Evolutionary conservation across 164 flowering plant genomes (phyloP).

Genomic region (Magnolia officinalis): DNA sequence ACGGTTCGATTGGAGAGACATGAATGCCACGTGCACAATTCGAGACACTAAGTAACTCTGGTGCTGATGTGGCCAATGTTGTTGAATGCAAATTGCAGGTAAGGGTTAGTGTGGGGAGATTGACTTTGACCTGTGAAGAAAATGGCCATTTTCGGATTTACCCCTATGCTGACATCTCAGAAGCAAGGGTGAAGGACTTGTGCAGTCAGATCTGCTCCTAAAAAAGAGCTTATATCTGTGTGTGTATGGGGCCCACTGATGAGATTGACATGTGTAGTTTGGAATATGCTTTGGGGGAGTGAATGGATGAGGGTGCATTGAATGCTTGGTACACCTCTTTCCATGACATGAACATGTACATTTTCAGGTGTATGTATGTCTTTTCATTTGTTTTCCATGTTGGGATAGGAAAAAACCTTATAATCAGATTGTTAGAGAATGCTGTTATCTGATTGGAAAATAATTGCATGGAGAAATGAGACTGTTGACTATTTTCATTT

Average conservation of each 20-base stretch:
- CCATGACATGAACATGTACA: too few relatives aligned
- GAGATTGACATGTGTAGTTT: neutral
- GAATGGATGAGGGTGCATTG: too few relatives aligned
- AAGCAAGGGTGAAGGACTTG: conserved; percentile 53
- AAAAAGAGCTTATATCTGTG: neutral
- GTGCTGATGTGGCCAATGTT: neutral
- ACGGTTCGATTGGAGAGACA: neutral
- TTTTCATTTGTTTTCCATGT: too few relatives aligned
- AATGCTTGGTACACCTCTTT: too few relatives aligned
- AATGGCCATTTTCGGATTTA: conserved; percentile 51
- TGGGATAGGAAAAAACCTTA: too few relatives aligned
- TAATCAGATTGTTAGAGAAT: too few relatives aligned
- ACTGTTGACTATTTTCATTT: too few relatives aligned
- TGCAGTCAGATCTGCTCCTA: conserved; percentile 64
- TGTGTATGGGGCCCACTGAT: neutral
- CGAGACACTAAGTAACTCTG: neutral
- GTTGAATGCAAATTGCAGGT: conserved; percentile 36
- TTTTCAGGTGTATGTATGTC: too few relatives aligned
- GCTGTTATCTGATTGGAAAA: too few relatives aligned
- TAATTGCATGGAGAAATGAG: too few relatives aligned
- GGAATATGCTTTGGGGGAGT: neutral
- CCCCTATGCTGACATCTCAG: conserved; percentile 51
- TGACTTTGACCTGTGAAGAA: conserved; percentile 56
- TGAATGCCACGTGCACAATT: neutral
- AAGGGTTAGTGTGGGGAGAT: conserved; percentile 37